These are phyloP conservation scores for Elsinoe ampelina DNA, from an alignment of 2,329 filamentous ascomycete species.

Conservation along the genomic window DNA sequence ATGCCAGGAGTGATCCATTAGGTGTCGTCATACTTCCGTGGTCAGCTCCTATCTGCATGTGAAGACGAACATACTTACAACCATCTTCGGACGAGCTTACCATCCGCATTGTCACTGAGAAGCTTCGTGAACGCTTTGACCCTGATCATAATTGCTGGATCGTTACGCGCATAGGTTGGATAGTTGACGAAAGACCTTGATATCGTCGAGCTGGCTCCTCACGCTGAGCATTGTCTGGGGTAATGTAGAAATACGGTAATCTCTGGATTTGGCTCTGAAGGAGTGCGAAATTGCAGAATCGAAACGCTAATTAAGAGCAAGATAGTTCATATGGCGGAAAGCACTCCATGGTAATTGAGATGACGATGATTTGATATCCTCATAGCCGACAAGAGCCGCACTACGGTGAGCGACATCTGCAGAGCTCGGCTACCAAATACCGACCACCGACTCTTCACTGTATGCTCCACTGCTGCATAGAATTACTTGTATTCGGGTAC, in stretches of 20 bases:
- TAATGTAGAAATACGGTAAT: too few species aligned
- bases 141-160: slow-evolving; percentile 31
- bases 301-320: too few species aligned
- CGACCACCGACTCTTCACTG: neutral
- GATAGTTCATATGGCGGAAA: too few species aligned
- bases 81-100: slow-evolving; percentile 34
- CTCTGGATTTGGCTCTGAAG: too few species aligned
- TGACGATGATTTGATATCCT: neutral
- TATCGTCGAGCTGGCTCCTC: too few species aligned
- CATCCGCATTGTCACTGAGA: slow-evolving; percentile 35
- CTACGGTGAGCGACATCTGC: neutral
- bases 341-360: neutral
- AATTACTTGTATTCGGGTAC: neutral
- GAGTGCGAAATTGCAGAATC: too few species aligned
- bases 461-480: neutral
- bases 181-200: too few species aligned
- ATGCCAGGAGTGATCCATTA: slow-evolving; percentile 42
- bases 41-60: neutral
- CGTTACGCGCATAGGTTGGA: too few species aligned
- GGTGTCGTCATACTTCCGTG: slow-evolving; percentile 38
- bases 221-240: too few species aligned
- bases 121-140: slow-evolving; percentile 34
- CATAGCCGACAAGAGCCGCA: neutral
- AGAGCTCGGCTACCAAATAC: neutral
- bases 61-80: slow-evolving; percentile 25